Percentiles rank a stretch among this genome's conserved stretches.
Evolutionary conservation across 2,329 filamentous ascomycete species (phyloP).

Genomic region (Exophiala lecanii-corni): DNA sequence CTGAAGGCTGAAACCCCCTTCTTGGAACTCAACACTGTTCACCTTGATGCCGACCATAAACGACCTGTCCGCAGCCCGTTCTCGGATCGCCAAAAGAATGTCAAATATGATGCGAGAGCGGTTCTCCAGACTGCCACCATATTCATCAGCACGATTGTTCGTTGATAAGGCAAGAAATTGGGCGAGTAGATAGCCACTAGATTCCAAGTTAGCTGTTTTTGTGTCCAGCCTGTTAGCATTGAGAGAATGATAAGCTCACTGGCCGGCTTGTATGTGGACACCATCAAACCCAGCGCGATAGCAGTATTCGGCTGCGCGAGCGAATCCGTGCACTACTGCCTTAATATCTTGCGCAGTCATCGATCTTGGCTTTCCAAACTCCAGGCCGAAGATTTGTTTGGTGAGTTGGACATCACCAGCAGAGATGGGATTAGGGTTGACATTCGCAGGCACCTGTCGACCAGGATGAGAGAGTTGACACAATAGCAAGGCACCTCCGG

Average conservation of each 20-base stretch:
- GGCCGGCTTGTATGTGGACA: conserved; percentile 21
- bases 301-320: conserved; percentile 20
- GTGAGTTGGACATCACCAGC: conserved; percentile 49
- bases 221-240: neutral
- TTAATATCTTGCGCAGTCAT: conserved; percentile 27
- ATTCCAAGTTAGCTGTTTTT: conserved; percentile 25
- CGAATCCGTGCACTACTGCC: conserved; percentile 18
- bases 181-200: conserved; percentile 29
- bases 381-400: conserved; percentile 31
- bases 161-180: conserved; percentile 27
- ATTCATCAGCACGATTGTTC: conserved; percentile 28
- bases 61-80: conserved; percentile 14
- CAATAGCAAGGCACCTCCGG: conserved; percentile 54
- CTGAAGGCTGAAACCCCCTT: conserved; percentile 22
- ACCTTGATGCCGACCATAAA: conserved; percentile 24
- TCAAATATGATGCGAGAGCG: conserved; percentile 57
- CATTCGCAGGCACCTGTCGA: conserved; percentile 45
- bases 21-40: conserved; percentile 25
- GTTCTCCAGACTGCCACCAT: conserved; percentile 55
- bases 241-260: neutral
- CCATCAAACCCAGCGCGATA: conserved; percentile 25
- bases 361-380: conserved; percentile 34
- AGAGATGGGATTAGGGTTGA: conserved; percentile 49
- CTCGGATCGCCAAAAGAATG: conserved; percentile 34
- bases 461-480: conserved; percentile 62